Base-by-base conservation (phyloP, 1,284 basidiomycete genomes). In the Sporisorium graminicola region DNA sequence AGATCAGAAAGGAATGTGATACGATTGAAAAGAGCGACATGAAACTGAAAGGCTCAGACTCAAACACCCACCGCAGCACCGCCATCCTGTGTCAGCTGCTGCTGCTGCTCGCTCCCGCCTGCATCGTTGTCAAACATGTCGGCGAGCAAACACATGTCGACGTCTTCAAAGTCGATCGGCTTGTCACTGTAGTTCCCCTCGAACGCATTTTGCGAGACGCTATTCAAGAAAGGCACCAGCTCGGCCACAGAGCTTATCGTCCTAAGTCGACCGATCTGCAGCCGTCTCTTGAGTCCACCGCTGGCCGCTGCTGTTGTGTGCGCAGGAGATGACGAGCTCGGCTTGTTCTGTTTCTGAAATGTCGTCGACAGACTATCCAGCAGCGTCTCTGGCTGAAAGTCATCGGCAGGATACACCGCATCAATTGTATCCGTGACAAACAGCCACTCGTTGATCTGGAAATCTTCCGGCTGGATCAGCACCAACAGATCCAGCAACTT, bases 391-490 rank as follows among this genome's bases (percentile, higher is more conserved):
- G 95, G 92, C 50, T 88, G 87, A 90, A 92, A 95, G 49, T 91
- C 89, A 74, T 95, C 92, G 0, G 93, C 92, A 9, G 91, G 92
- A 85, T 95, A 95, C 13, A 95, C 90, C 0, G 95, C 95, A 82
- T 99, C 97, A 6, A 95, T 93, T 0, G 96, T 98, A 86, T 99
- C 97, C 0, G 95, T 97, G 60, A 98, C 91, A 83, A 99, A 99
- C 80, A 98, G 93, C 96, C 97, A 99, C 88, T 99, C 95, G 86
- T 99, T 93, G 77, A 98, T 93, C 87, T 99, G 97, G 86, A 99
- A 99, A 84, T 99, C 97, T 80, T 95, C 94, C 0, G 94, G 96
- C 86, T 98, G 95, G 42, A 99, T 87, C 2, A 93, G 91, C 12
- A 99, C 89, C 18, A 99, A 87, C 16, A 98, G 88, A 86, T 99